Conservation (phyloP, 1,284 basidiomycete species). For the Cerioporus squamosus region DNA sequence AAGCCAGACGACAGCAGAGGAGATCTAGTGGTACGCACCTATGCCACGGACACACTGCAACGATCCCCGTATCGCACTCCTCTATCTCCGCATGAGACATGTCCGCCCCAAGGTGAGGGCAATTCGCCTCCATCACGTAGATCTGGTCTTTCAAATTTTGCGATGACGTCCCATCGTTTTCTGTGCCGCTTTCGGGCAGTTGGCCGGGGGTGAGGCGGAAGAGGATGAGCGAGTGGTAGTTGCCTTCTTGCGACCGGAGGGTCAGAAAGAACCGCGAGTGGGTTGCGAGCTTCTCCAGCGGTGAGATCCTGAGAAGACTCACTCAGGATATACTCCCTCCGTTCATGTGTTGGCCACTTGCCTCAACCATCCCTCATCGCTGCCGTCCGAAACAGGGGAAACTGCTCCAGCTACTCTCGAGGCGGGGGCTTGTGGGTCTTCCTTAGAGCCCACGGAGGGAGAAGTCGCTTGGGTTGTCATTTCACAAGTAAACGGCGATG, state of each 20-base stretch:
- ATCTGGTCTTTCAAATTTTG: conserved; percentile 43
- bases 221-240: conserved; percentile 73
- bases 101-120: conserved; percentile 86
- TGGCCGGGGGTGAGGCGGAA: conserved; percentile 60
- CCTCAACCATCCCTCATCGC: conserved; percentile 10
- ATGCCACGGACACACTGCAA: conserved; percentile 86
- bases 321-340: background rate
- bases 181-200: conserved; percentile 17
- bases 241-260: conserved; percentile 63
- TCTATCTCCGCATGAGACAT: conserved; percentile 83
- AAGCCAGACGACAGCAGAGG: conserved; percentile 15
- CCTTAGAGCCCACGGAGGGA: too few relatives aligned
- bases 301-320: conserved; percentile 24
- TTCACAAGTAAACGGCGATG: too few relatives aligned
- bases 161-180: conserved; percentile 11
- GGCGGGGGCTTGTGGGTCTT: too few relatives aligned
- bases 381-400: background rate
- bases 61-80: conserved; percentile 61
- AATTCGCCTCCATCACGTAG: conserved; percentile 86
- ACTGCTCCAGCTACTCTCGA: too few relatives aligned
- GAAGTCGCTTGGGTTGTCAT: too few relatives aligned
- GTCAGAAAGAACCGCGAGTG: conserved; percentile 75
- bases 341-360: background rate
- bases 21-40: conserved; percentile 46
- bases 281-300: conserved; percentile 40